A percentile compares a stretch with the other conserved stretches of the same genome.
phyloP scores from a whole-genome alignment of 345 rosid species.

The Arabis hirsuta region DNA sequence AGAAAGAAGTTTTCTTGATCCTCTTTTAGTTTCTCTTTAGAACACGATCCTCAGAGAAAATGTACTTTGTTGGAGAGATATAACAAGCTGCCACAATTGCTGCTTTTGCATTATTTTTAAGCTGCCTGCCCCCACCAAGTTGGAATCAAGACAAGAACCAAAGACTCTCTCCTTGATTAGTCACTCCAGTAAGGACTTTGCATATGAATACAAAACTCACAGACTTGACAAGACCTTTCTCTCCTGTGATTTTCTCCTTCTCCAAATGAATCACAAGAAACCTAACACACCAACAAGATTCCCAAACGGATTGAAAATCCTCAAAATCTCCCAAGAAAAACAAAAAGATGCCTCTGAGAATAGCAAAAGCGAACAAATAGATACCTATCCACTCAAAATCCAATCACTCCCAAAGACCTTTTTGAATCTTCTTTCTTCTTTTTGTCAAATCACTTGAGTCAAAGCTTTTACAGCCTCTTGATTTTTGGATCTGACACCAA shows the following conservation, averaged over 20 bases:
- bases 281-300: slow-evolving; percentile 18
- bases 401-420: background rate
- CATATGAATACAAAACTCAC: slow-evolving; percentile 46
- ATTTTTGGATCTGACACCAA: slow-evolving; percentile 43
- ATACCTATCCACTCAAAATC: slow-evolving; percentile 16
- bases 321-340: slow-evolving; percentile 16
- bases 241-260: slow-evolving; percentile 14
- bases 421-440: slow-evolving; percentile 16
- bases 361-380: slow-evolving; percentile 10
- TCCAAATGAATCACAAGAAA: slow-evolving; percentile 48
- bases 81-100: slow-evolving; percentile 6
- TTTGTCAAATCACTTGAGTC: slow-evolving; percentile 47
- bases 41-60: slow-evolving; percentile 22
- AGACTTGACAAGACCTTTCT: slow-evolving; percentile 52
- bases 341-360: slow-evolving; percentile 15
- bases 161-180: slow-evolving; percentile 44
- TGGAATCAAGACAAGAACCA: slow-evolving; percentile 49
- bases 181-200: slow-evolving; percentile 34
- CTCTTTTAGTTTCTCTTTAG: background rate
- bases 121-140: slow-evolving; percentile 44
- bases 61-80: slow-evolving; percentile 29
- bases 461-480: slow-evolving; percentile 47
- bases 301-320: slow-evolving; percentile 19
- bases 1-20: slow-evolving; percentile 2
- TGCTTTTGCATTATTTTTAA: slow-evolving; percentile 26